phyloP scores from a whole-genome alignment of 106 monocot genomes.

The Allium fistulosum region DNA sequence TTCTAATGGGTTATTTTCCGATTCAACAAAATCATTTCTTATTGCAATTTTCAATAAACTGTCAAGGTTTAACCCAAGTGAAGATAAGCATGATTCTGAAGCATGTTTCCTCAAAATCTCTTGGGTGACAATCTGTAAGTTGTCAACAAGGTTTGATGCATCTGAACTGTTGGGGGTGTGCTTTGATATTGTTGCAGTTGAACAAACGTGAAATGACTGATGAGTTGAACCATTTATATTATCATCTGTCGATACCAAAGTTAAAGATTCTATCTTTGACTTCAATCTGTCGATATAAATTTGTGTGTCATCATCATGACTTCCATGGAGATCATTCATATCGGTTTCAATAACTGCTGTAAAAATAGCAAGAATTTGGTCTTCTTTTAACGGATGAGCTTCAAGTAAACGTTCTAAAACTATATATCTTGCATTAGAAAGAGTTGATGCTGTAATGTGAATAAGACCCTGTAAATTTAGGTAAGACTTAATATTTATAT shows the following conservation, averaged over 20 bases:
- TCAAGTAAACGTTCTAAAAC: constrained; percentile 55
- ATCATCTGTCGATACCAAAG: constrained; percentile 10
- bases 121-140: constrained; percentile 43
- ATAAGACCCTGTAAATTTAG: constrained; percentile 51
- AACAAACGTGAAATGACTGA: neutral
- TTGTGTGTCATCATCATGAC: constrained; percentile 8
- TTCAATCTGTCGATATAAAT: constrained; percentile 34
- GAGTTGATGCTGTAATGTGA: constrained; percentile 38
- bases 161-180: neutral
- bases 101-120: constrained; percentile 45
- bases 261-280: constrained; percentile 25
- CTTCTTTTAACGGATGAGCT: constrained; percentile 23
- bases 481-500: neutral
- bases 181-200: neutral
- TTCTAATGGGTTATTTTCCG: constrained; percentile 6
- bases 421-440: constrained; percentile 48
- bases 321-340: constrained; percentile 21
- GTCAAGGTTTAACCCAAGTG: constrained; percentile 24
- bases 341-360: constrained; percentile 55
- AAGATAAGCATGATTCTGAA: constrained; percentile 35
- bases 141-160: constrained; percentile 8
- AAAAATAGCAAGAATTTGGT: constrained; percentile 37
- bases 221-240: constrained; percentile 1
- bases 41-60: constrained; percentile 15
- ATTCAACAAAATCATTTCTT: constrained; percentile 7